These are phyloP conservation scores for Astrothelium macrocarpum DNA, from an alignment of 495 filamentous ascomycete species.

Conservation along the genomic window DNA sequence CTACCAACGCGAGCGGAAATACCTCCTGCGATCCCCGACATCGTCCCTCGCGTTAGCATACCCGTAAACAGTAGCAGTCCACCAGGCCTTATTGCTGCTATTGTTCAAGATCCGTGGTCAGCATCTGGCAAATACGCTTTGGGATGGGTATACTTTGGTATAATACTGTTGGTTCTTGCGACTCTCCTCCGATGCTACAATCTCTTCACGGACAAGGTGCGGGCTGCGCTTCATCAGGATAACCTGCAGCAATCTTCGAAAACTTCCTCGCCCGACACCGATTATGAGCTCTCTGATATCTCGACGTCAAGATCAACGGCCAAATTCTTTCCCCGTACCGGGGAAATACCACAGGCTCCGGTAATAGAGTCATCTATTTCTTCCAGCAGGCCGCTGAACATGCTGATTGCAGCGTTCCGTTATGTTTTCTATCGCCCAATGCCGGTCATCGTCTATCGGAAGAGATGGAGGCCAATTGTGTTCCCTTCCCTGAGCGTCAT, in stretches of 20 bases:
- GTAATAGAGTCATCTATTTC: slow-evolving; percentile 59
- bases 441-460: slow-evolving; percentile 45
- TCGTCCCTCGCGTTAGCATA: slow-evolving; percentile 4
- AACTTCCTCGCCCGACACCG: slow-evolving; percentile 51
- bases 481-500: slow-evolving; percentile 69
- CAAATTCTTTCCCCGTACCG: slow-evolving; percentile 63
- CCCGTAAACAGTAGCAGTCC: slow-evolving; percentile 48
- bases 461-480: slow-evolving; percentile 53
- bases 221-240: slow-evolving; percentile 73
- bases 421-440: slow-evolving; percentile 82
- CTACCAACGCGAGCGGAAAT: background rate
- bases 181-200: slow-evolving; percentile 64
- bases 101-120: slow-evolving; percentile 67
- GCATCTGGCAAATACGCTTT: slow-evolving; percentile 79
- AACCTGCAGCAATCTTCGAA: slow-evolving; percentile 47
- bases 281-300: slow-evolving; percentile 58
- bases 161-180: slow-evolving; percentile 57
- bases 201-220: slow-evolving; percentile 78
- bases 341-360: slow-evolving; percentile 36
- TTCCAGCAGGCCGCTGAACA: slow-evolving; percentile 61
- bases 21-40: background rate
- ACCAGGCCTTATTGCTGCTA: slow-evolving; percentile 59
- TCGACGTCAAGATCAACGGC: slow-evolving; percentile 55
- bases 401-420: slow-evolving; percentile 63
- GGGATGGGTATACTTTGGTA: slow-evolving; percentile 76